These are phyloP conservation scores for Russula olivacea DNA, from an alignment of 768 basidiomycete genomes.

Conservation along the genomic window DNA sequence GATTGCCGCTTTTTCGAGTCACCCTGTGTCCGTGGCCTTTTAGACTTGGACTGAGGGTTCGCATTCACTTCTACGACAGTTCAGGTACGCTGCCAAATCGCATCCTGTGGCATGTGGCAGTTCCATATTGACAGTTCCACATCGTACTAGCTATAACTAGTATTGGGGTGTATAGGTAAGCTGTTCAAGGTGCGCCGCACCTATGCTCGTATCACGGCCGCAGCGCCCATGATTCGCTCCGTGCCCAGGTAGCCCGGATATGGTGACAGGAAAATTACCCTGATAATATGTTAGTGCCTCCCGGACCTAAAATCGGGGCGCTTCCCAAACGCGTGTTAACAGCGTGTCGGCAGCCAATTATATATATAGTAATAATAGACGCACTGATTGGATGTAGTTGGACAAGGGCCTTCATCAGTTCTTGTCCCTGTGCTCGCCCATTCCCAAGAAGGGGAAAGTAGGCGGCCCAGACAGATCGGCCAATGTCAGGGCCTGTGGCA, in stretches of 20 bases:
- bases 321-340: conserved; percentile 23
- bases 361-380: conserved; percentile 10
- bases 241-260: conserved; percentile 19
- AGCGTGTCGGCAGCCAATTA: conserved; percentile 14
- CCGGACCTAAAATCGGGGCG: conserved; percentile 21
- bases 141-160: no score
- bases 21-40: no score
- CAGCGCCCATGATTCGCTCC: conserved; percentile 24
- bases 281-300: conserved; percentile 24
- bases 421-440: conserved; percentile 22
- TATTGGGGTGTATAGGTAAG: no score
- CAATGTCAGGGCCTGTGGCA: no score
- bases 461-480: no score
- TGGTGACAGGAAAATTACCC: conserved; percentile 18
- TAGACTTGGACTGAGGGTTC: no score
- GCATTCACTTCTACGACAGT: no score
- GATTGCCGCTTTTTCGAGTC: no score
- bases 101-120: no score
- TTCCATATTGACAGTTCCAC: no score
- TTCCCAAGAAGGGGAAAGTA: conserved; percentile 24
- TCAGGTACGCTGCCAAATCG: no score
- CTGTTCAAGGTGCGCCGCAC: no score
- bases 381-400: conserved; percentile 24
- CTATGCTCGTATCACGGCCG: conserved; percentile 20
- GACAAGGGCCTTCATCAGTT: conserved; percentile 22